phyloP scores from a whole-genome alignment of 2,329 filamentous ascomycete genomes.

The Sporothrix phasma region DNA sequence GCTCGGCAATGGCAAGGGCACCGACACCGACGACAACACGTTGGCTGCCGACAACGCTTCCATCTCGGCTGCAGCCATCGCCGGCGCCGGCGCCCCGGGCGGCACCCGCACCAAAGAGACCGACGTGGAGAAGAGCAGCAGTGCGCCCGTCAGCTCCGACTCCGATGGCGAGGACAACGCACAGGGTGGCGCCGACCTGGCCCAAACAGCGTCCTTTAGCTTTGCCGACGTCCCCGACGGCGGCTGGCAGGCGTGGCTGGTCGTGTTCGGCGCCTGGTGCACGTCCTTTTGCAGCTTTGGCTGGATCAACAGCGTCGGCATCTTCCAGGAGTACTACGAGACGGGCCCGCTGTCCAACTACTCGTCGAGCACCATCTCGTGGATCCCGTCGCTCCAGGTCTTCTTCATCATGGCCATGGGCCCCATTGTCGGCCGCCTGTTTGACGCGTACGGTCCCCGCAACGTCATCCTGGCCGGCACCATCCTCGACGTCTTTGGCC shows the following conservation, averaged over 20 bases:
- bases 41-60: neutral
- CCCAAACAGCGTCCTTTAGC: neutral
- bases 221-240: constrained; percentile 19
- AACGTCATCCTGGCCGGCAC: constrained; percentile 39
- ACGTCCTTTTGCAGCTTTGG: constrained; percentile 33
- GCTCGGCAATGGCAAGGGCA: constrained; percentile 1
- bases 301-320: constrained; percentile 36
- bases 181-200: neutral
- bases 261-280: constrained; percentile 33
- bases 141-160: neutral
- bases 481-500: constrained; percentile 42
- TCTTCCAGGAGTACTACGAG: constrained; percentile 51
- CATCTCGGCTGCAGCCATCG: neutral
- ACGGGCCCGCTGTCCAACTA: constrained; percentile 36
- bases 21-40: constrained; percentile 14
- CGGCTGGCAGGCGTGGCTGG: constrained; percentile 29
- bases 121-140: constrained; percentile 6
- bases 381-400: constrained; percentile 43
- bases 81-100: neutral
- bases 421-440: constrained; percentile 49
- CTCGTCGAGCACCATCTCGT: constrained; percentile 47
- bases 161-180: neutral
- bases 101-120: constrained; percentile 3
- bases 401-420: constrained; percentile 40
- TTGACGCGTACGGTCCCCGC: constrained; percentile 45